Evolutionary conservation across 2,329 filamentous ascomycete species (phyloP), one percentile per base, ranked within the genome.

Genomic region (Fonsecaea nubica): DNA sequence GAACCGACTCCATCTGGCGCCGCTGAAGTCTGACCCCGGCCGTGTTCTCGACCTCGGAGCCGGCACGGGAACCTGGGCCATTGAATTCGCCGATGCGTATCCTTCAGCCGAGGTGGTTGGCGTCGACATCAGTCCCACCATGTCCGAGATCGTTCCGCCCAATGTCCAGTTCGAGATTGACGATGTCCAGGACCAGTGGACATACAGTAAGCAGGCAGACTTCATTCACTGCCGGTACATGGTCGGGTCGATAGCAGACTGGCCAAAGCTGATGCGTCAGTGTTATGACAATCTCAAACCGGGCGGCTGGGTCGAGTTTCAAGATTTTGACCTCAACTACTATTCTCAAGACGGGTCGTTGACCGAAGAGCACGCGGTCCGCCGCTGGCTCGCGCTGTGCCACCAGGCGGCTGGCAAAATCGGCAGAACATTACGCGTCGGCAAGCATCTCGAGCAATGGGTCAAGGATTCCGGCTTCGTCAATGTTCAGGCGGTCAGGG

Each of bases 141-240:
- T 40, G 53, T 35, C 53, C n/a, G 32, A 45, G 25, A 9, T 40
- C 58, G 75, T 87, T 7, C 85, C 85, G 6, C 82, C 85, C 5
- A 87, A 87, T 66, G 80, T 86, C n/a, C 78, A 79, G 32, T 87
- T 86, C 69, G 77, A 85, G 72, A 79, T 88, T 9, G 86, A 88
- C 64, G 86, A 88, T 67, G 80, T 84, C 18, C 85, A 88, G 74
- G 81, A 81, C 64, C 79, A 80, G 1, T 88, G 86, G 86, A 73
- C 86, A 18, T 82, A 86, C 67, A 71, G 74, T 2, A 81, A 86
- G 65, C 80, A 84, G 61, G 88, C 87, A 61, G 86, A 89, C 73
- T 87, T 86, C 65, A 82, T 89, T 48, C 86, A 89, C 72, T 82
- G 83, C n/a, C 81, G 87, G 3, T 82, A 85, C 64, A 84, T 84